Evolutionary conservation across 495 filamentous ascomycete genomes (phyloP), one percentile per base, ranked within the genome.

Genomic region (Articulospora tetracladia): DNA sequence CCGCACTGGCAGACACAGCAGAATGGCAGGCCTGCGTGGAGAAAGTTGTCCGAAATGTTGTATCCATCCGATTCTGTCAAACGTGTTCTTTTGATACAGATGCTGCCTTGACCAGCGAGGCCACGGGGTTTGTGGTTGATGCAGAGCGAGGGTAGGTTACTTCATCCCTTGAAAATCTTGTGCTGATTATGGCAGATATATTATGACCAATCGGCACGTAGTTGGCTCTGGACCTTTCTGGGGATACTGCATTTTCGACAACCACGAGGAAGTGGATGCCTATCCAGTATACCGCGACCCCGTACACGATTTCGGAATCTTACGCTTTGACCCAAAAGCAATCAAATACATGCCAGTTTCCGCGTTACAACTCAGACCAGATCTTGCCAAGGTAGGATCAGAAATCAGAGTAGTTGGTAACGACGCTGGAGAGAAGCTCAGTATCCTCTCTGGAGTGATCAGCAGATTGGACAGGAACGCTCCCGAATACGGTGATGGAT

Each of bases 1-100:
- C 71, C 11, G 72, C 69, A 44, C 58, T 76, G 49, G 83, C 90
- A 39, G 93, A 98, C 66, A 93, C 91, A 10, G 91, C 88, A 26
- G 95, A 98, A 74, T 99, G 94, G 94, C 95, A 98, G 71, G 88
- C 84, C 13, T 97, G 93, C 2, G 96, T 99, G 63, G 92, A 98
- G 76, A 84, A 81, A 44, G 95, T 97, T 1, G 93, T 99, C 23
- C 82, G 84, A 62, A 95, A 89, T 55, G 94, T 97, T 1, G 95
- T 99, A 28, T 96, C 92, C 13, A 98, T 99, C 71, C 90, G 96
- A 61, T 99, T 99, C 77, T 98, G 93, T 71, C 93, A 97, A 77
- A 98, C 95, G 0, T 96, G 91, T 74, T 92, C 94, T 3, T 99
- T 99, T 70, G 94, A 99, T 70, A 98, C 94, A 17, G 95, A 98